Evolutionary conservation across 495 filamentous ascomycete genomes (phyloP).

Genomic region (Neurospora hispaniola): DNA sequence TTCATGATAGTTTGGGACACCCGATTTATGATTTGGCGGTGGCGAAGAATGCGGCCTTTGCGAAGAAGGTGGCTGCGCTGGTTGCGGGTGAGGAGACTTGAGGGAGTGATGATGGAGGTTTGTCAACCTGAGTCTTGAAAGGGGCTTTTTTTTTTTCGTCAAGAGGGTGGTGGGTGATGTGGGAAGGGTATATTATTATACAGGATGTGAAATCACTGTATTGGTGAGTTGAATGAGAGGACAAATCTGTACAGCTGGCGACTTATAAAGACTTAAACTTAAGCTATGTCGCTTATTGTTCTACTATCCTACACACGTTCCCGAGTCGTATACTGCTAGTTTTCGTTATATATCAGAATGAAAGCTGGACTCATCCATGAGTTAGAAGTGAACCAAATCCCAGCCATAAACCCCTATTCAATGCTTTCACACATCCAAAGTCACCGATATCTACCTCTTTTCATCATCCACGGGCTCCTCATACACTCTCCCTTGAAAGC

Average conservation of each 20-base stretch:
- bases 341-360: not conserved
- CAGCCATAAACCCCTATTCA: not conserved
- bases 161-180: too few species aligned
- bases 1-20: constrained; percentile 36
- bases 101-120: not conserved
- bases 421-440: not conserved
- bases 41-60: constrained; percentile 21
- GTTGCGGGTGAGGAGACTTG: not conserved
- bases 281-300: not conserved
- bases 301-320: not conserved
- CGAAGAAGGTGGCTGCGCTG: constrained; percentile 10
- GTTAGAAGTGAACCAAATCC: not conserved
- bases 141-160: too few species aligned
- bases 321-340: too few species aligned
- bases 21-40: constrained; percentile 29
- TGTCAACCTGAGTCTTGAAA: not conserved
- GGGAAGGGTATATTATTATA: too few species aligned
- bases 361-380: not conserved
- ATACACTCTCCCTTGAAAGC: not conserved
- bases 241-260: not conserved
- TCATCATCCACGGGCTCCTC: not conserved
- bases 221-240: not conserved
- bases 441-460: not conserved
- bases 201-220: too few species aligned
- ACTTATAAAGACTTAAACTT: not conserved